Evolutionary conservation across 768 basidiomycete genomes (phyloP), one percentile per base, ranked within the genome.

Genomic region (Pulveroboletus sp.): DNA sequence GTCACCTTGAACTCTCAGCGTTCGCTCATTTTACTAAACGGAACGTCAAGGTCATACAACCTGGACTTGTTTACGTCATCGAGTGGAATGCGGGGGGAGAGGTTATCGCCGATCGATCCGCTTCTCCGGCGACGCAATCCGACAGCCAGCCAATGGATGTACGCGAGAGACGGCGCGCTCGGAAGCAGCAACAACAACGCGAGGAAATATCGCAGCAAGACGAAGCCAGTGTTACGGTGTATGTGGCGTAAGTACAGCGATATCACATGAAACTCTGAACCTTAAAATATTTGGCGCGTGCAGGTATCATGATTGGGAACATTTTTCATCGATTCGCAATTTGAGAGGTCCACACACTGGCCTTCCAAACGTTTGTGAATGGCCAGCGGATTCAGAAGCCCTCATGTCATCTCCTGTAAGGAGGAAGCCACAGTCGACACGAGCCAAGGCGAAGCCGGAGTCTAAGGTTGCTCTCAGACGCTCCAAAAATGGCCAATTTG

Each of bases 301-400:
- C 60, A 89, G 89, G 26, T 94, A 92, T 64, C 86, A 93, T 61
- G 89, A 93, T 65, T 93, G 89, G 89, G 92, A 95, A 62, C 93
- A 95, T 64, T 95, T 93, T 61, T 92, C 89, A 12, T 89, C 86
- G n/a, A 89, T 95, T 50, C 86, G 93, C 39, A 93, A 91, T 65
- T 71, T 93, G 45, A 75, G 75, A 14, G 93, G 93, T 2, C 93
- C 92, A 0, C 91, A 93, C 63, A 71, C 80, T 0, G 93, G 90
- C 8, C 72, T 83, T 14, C 89, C 89, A 4, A 68, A 69, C 45
- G 80, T 90, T 2, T 61, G 67, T 36, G 89, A 92, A 66, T 65
- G 63, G 14, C 54, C 69, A 17, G 63, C 71, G 9, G 60, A 62
- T n/a, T 47, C 64, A 13, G 70, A 63, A 7, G 62, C 63, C 39